Percentiles rank a stretch among this genome's conserved stretches.
These are phyloP conservation scores for Dalechampia spathulata DNA, from an alignment of 441 rosid species.

Conservation along the genomic window DNA sequence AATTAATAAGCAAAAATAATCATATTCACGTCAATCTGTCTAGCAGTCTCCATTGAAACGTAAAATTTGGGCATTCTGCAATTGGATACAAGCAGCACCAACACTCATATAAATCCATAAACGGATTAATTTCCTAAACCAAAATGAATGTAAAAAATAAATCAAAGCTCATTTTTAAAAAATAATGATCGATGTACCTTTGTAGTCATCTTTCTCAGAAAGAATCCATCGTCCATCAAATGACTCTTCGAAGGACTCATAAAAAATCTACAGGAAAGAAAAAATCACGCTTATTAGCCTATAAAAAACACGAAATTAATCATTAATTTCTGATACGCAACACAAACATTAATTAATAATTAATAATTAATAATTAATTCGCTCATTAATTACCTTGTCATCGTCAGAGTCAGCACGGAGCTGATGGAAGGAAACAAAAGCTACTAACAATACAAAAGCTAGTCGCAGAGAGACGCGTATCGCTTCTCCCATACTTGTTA, in stretches of 20 bases:
- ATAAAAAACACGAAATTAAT: neutral
- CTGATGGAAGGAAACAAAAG: conserved; percentile 37
- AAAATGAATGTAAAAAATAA: too few relatives aligned
- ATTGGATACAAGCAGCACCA: too few relatives aligned
- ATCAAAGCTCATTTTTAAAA: too few relatives aligned
- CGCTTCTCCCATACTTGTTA: conserved; percentile 23
- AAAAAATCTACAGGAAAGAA: conserved; percentile 42
- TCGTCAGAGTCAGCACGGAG: conserved; percentile 42
- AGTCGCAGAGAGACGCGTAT: conserved; percentile 34
- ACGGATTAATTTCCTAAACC: too few relatives aligned
- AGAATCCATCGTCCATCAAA: conserved; percentile 85
- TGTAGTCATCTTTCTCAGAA: conserved; percentile 64
- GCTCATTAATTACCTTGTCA: conserved; percentile 28
- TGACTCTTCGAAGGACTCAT: conserved; percentile 74
- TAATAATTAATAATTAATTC: neutral
- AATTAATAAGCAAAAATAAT: too few relatives aligned
- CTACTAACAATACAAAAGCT: conserved; percentile 35
- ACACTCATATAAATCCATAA: too few relatives aligned
- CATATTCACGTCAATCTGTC: too few relatives aligned
- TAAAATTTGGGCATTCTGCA: too few relatives aligned
- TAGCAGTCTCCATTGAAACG: too few relatives aligned
- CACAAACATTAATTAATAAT: neutral
- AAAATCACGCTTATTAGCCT: neutral
- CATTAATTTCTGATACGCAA: too few relatives aligned
- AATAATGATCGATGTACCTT: too few relatives aligned